Conservation (phyloP, 192 early-diverging fungal genomes). For the Tieghemiomyces parasiticus region DNA sequence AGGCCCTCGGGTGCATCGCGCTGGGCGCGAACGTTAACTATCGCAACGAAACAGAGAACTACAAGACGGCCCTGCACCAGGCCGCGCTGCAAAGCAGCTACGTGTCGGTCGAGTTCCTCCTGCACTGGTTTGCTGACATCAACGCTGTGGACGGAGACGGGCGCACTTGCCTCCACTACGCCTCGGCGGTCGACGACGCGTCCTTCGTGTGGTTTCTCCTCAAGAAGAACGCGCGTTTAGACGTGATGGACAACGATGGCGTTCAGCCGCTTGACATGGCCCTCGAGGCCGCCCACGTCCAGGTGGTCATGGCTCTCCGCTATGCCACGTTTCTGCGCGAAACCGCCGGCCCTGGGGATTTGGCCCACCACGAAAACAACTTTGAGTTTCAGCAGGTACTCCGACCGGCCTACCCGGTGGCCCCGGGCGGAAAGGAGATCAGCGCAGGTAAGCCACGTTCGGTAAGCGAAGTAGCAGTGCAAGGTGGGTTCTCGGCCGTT, state of each 20-base stretch:
- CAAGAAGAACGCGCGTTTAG: constrained; percentile 55
- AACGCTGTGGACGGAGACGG: constrained; percentile 45
- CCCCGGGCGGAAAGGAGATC: neutral
- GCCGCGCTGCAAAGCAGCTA: constrained; percentile 49
- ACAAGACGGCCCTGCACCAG: constrained; percentile 48
- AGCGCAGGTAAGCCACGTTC: neutral
- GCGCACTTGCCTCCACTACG: constrained; percentile 57
- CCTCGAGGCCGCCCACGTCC: constrained; percentile 26
- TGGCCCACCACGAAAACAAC: neutral
- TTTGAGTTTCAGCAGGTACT: neutral
- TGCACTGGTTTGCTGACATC: constrained; percentile 63
- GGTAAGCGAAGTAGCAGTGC: constrained; percentile 4
- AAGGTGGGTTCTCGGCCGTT: no score
- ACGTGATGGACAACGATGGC: constrained; percentile 50
- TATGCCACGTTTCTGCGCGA: constrained; percentile 25
- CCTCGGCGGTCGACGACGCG: constrained; percentile 52
- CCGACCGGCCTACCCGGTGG: neutral
- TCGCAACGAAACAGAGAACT: constrained; percentile 38
- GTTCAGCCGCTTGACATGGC: constrained; percentile 31
- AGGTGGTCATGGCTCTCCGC: constrained; percentile 30
- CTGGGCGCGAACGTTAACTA: constrained; percentile 56
- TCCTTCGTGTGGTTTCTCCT: constrained; percentile 50
- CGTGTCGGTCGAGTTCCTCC: constrained; percentile 57
- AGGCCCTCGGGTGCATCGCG: constrained; percentile 44
- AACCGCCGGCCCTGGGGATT: neutral